phyloP scores from a whole-genome alignment of 768 basidiomycete genomes.

The Steccherinum ochraceum region DNA sequence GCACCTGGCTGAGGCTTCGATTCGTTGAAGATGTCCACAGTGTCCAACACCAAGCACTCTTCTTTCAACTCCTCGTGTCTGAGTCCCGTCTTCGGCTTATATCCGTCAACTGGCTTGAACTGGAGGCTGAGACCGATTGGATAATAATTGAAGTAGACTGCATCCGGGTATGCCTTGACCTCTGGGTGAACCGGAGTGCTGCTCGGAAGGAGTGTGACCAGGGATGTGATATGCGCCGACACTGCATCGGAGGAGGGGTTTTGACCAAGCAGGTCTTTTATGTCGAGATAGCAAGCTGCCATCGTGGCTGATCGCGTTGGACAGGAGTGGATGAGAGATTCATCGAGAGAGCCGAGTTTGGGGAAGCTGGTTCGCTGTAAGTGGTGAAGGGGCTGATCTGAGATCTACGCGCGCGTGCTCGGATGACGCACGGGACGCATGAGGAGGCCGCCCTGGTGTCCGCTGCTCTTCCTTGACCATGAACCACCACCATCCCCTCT shows the following conservation, averaged over 20 bases:
- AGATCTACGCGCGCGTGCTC: too few relatives aligned
- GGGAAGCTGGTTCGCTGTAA: too few relatives aligned
- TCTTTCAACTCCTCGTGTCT: conserved; percentile 42
- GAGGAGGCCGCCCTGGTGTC: neutral
- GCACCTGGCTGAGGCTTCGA: conserved; percentile 26
- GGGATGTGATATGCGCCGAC: conserved; percentile 33
- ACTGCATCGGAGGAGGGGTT: conserved; percentile 43
- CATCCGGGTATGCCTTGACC: conserved; percentile 75
- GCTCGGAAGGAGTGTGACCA: conserved; percentile 17
- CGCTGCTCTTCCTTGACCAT: neutral
- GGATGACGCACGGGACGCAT: neutral
- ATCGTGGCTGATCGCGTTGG: neutral
- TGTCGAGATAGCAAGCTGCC: conserved; percentile 3
- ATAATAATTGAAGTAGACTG: conserved; percentile 83
- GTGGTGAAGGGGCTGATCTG: too few relatives aligned
- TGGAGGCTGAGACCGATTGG: conserved; percentile 75
- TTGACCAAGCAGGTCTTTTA: conserved; percentile 41
- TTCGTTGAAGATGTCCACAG: conserved; percentile 80
- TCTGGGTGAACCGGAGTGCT: conserved; percentile 37
- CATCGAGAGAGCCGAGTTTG: too few relatives aligned
- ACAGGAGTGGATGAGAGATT: too few relatives aligned
- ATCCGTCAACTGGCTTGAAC: conserved; percentile 61
- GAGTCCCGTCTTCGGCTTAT: conserved; percentile 46
- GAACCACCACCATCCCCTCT: neutral
- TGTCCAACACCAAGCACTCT: conserved; percentile 51